Conservation (phyloP, 2,329 filamentous ascomycete genomes). For the Penicillium glabrum region DNA sequence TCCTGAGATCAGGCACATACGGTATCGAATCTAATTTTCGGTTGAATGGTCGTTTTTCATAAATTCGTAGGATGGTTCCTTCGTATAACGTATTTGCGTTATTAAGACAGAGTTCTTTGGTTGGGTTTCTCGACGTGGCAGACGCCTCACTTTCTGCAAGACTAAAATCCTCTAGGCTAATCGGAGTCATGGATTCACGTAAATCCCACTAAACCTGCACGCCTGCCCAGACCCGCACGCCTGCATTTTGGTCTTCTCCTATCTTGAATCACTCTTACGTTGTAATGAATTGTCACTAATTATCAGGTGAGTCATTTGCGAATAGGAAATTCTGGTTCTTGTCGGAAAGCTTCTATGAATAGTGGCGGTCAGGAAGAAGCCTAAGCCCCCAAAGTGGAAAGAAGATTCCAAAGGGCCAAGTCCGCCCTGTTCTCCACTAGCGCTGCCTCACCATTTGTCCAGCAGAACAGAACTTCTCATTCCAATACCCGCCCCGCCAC, state of each 20-base stretch:
- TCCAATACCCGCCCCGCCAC: background rate
- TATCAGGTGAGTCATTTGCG: background rate
- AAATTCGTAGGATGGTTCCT: background rate
- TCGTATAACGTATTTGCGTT: background rate
- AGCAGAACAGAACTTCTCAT: background rate
- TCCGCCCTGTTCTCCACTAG: slow-evolving; percentile 1
- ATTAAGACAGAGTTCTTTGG: background rate
- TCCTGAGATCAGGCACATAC: slow-evolving; percentile 22
- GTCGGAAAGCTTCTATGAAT: background rate
- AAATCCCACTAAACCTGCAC: slow-evolving; percentile 10
- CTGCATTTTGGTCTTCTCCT: background rate
- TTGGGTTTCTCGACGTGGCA: slow-evolving; percentile 11
- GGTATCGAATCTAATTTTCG: slow-evolving; percentile 16
- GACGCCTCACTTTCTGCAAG: slow-evolving; percentile 18
- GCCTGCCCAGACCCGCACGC: slow-evolving; percentile 9
- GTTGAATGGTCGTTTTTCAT: background rate
- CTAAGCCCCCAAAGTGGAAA: slow-evolving; percentile 1
- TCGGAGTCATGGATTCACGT: slow-evolving; percentile 4
- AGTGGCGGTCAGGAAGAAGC: slow-evolving; percentile 24
- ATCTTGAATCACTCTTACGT: background rate
- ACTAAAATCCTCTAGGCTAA: slow-evolving; percentile 8
- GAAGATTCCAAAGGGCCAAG: background rate
- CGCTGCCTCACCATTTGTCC: slow-evolving; percentile 12
- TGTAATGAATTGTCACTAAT: background rate
- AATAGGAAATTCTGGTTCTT: background rate